Base-by-base conservation (phyloP, 148 eudicot species). In the Rhododendron kiyosumense region DNA sequence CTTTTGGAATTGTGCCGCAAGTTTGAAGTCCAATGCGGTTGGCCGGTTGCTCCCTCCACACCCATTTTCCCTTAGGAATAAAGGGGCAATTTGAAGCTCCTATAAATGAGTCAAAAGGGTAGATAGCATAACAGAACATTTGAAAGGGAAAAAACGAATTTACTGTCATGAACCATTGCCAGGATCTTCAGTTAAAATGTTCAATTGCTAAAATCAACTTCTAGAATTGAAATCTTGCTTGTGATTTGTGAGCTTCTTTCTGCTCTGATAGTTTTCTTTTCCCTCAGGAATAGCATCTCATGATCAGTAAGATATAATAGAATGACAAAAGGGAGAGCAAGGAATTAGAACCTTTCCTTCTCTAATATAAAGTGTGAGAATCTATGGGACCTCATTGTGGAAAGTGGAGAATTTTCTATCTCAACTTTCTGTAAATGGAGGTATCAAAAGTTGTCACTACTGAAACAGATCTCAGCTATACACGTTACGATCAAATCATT, bases 361-460 rank as follows among this genome's bases (percentile, higher is more conserved):
- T 75, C 26, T 75, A 75, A 75, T 2, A 36, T 36, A 36, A 75
- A 75, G 46, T 36, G 45, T 4, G 1, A 36, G 79, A 75, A 75
- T 75, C 46, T 1, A 18, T 18, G 78, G 45, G 78, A 6, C 45
- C 78, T 18, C 78, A 75, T 34, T 17, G 20, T 17, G 18, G 46
- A 36, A 75, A 75, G 79, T 75, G 79, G 79, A 38, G 79, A 75
- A 75, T 38, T 75, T 75, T 36, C 79, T 36, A 34, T 75, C 76
- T 71, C 76, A 30, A 30, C 34, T 30, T 14, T 71, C 76, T 5
- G 43, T 75, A 36, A 75, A 75, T 36, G 38, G 24, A 17, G 79
- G 24, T 6, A 75, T 48, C 76, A 14, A 71, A 30, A 71, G 76
- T 28, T 71, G 34, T 30, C 75, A 30, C 75, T 4, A 12, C 36